Evolutionary conservation across 352 stramenopile species (phyloP), one percentile per base, ranked within the genome.

Genomic region (Globisporangium splendens): DNA sequence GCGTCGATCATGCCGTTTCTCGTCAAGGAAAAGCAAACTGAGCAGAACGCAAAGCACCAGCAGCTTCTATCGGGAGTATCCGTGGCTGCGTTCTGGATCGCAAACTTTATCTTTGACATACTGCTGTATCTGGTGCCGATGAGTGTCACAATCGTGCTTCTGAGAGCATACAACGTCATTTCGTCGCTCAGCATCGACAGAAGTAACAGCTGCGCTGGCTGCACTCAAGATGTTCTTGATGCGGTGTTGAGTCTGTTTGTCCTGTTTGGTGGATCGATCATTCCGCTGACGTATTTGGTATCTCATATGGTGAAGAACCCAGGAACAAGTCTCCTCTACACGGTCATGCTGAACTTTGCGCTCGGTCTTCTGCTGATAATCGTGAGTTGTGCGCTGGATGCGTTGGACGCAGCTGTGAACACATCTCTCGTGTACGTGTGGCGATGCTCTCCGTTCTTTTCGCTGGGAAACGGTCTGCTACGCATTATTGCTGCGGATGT

Each of bases 21-120:
- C 20, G 96, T 99, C 41, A 93, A 97, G 46, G 97, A 99, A 61
- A 91, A 91, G 61, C 88, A 98, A 51, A 82, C 79, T 15, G 77
- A 80, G 18, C 68, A 79, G 50, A 98, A 98, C 61, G 88, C 96
- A 8, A 98, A 98, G 62, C 97, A 99, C 80, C 89, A 98, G 70
- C 94, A 98, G 70, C 84, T 86, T 65, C 93, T 99, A 38, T 96
- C 91, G 11, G 97, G 97, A 2, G 96, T 99, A 12, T 88, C 83
- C 12, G 73, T 98, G 15, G 63, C 66, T 0, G 89, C 92, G 0
- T 99, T 98, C 66, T 99, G 97, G 97, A 48, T 98, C 20, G 91
- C 90, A 11, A 99, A 97, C 54, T 98, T 93, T 44, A 33, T 96
- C 35, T 98, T 93, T 61, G 96, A 99, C 70, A 59, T 95, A 28